These are phyloP conservation scores for Saccharomyces uvarum DNA, from an alignment of 1,139 yeast genomes.

Conservation along the genomic window DNA sequence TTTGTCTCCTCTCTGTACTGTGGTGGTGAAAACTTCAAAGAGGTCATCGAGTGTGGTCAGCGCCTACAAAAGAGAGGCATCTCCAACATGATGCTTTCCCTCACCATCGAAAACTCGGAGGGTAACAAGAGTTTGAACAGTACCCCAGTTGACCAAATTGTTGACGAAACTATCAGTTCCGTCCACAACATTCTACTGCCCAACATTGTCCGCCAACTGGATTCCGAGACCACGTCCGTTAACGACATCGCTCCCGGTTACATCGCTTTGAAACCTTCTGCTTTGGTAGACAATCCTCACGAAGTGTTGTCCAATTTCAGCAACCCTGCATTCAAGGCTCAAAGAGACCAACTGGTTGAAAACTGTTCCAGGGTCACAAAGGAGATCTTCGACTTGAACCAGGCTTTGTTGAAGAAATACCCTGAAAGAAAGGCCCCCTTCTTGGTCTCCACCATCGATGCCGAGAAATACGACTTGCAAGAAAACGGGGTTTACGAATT, in stretches of 20 bases:
- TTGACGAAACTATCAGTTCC: constrained; percentile 59
- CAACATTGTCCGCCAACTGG: constrained; percentile 49
- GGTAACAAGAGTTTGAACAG: constrained; percentile 54
- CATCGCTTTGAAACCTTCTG: constrained; percentile 91
- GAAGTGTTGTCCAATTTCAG: constrained; percentile 60
- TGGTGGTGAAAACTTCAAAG: constrained; percentile 75
- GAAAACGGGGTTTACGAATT: constrained; percentile 77
- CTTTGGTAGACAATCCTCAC: constrained; percentile 71
- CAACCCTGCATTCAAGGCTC: constrained; percentile 43
- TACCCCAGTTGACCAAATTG: constrained; percentile 47
- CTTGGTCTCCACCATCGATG: constrained; percentile 83
- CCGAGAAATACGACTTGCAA: constrained; percentile 83
- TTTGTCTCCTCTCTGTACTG: constrained; percentile 79
- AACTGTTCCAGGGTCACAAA: constrained; percentile 55
- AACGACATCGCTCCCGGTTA: constrained; percentile 70
- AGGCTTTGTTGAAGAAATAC: constrained; percentile 41
- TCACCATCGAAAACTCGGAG: constrained; percentile 89
- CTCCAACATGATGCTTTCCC: constrained; percentile 87
- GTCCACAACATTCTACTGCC: constrained; percentile 66
- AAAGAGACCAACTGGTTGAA: constrained; percentile 54
- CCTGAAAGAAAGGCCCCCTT: constrained; percentile 72
- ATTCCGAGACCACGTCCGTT: constrained; percentile 31
- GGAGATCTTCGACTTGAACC: constrained; percentile 51
- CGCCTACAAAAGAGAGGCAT: constrained; percentile 65
- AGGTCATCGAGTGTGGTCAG: constrained; percentile 65